Conservation (phyloP, 805 yeast genomes). For the Lachancea meyersii region DNA sequence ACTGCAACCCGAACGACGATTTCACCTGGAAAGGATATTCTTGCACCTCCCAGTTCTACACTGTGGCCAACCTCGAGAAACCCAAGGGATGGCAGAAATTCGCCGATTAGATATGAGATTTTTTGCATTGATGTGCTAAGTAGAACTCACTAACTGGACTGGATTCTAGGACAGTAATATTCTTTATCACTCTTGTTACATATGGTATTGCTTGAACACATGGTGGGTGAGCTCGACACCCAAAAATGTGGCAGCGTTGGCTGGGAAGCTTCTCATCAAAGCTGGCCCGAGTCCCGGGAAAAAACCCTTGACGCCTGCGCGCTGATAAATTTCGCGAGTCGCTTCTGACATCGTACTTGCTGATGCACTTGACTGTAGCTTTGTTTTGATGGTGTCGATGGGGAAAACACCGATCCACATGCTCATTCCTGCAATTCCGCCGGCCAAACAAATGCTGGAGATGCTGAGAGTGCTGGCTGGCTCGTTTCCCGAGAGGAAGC, state of each 20-base stretch:
- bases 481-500: conserved; percentile 41
- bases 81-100: conserved; percentile 58
- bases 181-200: neutral
- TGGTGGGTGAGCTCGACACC: conserved; percentile 81
- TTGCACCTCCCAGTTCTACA: conserved; percentile 58
- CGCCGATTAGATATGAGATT: conserved; percentile 6
- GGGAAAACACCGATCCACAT: conserved; percentile 98
- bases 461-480: conserved; percentile 55
- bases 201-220: conserved; percentile 33
- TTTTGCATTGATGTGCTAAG: neutral
- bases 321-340: conserved; percentile 56
- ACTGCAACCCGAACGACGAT: conserved; percentile 66
- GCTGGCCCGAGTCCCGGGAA: conserved; percentile 99
- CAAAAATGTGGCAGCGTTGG: conserved; percentile 96
- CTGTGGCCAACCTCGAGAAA: conserved; percentile 44
- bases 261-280: conserved; percentile 89
- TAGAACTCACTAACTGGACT: neutral
- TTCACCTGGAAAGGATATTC: conserved; percentile 67
- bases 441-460: conserved; percentile 75
- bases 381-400: conserved; percentile 79
- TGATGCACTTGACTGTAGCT: conserved; percentile 33
- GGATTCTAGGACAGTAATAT: neutral
- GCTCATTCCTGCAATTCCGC: conserved; percentile 92
- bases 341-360: conserved; percentile 55
- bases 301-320: conserved; percentile 72